These are phyloP conservation scores for Zizania latifolia DNA, from an alignment of 176 grass and related monocot species.

Conservation along the genomic window DNA sequence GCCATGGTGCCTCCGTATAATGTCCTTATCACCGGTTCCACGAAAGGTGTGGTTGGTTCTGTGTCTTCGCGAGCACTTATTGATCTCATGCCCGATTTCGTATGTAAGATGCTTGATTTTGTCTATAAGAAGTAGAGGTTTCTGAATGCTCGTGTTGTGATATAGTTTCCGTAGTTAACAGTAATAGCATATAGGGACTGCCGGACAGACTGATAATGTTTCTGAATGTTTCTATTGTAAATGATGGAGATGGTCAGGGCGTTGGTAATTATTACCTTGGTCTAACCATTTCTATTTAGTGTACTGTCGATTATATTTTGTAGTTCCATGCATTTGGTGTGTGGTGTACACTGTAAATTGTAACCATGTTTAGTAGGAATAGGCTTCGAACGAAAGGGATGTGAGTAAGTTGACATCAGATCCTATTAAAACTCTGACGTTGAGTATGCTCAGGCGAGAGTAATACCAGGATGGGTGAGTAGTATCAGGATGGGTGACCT, in stretches of 20 bases:
- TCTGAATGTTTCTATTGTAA: not conserved
- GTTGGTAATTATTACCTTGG: not conserved
- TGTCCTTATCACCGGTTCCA: constrained; percentile 90
- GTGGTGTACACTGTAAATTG: too few relatives aligned
- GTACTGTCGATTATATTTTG: not conserved
- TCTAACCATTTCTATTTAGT: not conserved
- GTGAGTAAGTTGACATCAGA: too few relatives aligned
- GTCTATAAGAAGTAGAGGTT: not conserved
- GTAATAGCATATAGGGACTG: not conserved
- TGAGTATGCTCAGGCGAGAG: too few relatives aligned
- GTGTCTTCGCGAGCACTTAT: not conserved
- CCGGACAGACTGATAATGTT: not conserved
- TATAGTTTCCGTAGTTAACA: not conserved
- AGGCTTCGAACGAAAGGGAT: too few relatives aligned
- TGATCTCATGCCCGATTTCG: too few relatives aligned
- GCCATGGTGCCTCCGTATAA: constrained; percentile 76
- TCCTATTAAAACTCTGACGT: too few relatives aligned
- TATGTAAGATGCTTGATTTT: not conserved
- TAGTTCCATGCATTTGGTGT: not conserved
- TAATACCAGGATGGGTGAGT: too few relatives aligned
- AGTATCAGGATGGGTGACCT: too few relatives aligned
- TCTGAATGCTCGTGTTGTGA: not conserved
- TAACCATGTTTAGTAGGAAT: not conserved
- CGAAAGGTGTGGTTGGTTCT: constrained; percentile 47
- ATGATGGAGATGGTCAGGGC: not conserved